phyloP scores from a whole-genome alignment of 345 rosid species.

The Aquilaria sinensis region DNA sequence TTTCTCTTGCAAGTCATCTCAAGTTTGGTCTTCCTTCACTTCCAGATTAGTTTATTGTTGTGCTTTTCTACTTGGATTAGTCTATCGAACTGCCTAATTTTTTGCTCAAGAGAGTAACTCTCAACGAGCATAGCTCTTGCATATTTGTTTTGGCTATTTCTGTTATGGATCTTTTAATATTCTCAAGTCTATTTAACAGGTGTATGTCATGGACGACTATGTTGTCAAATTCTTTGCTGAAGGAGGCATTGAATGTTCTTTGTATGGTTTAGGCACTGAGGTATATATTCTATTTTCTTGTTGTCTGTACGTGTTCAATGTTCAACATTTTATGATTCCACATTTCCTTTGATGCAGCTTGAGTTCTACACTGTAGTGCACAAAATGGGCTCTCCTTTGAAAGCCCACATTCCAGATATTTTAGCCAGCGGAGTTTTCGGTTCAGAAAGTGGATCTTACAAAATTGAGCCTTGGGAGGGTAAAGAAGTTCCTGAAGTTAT shows the following conservation, averaged over 20 bases:
- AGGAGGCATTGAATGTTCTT: conserved; percentile 72
- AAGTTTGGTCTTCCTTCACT: background rate
- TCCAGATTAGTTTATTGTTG: no score
- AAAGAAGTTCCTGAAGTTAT: conserved; percentile 63
- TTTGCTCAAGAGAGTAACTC: no score
- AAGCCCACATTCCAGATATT: conserved; percentile 61
- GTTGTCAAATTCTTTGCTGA: conserved; percentile 80
- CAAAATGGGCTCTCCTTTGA: conserved; percentile 50
- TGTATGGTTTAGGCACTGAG: conserved; percentile 90
- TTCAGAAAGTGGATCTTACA: conserved; percentile 56
- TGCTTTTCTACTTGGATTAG: no score
- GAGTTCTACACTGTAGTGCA: conserved; percentile 60
- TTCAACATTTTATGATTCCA: conserved; percentile 16
- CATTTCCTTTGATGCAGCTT: conserved; percentile 50
- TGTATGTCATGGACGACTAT: conserved; percentile 63
- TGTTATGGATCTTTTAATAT: background rate
- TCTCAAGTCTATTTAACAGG: conserved; percentile 35
- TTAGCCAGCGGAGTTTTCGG: conserved; percentile 73
- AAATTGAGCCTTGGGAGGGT: conserved; percentile 85
- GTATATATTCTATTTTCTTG: conserved; percentile 22
- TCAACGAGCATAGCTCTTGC: no score
- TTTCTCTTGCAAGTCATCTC: conserved; percentile 4
- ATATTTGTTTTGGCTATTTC: no score
- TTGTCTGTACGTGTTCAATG: conserved; percentile 2
- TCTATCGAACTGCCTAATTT: no score